Evolutionary conservation across 768 basidiomycete species (phyloP).

Genomic region (Lactifluus subvellereus): DNA sequence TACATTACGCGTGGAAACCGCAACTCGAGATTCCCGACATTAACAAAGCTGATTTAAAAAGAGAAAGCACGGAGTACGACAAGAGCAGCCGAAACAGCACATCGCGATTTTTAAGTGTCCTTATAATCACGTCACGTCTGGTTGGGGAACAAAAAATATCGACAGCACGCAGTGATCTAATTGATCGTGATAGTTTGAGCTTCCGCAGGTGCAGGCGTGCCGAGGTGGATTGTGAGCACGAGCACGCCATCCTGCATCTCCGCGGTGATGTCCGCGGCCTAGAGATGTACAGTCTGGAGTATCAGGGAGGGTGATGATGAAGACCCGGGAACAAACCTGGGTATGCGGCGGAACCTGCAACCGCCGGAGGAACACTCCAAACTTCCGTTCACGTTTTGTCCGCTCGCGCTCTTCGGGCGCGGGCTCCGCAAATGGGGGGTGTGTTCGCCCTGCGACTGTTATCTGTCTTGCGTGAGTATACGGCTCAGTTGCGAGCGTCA

Average conservation of each 20-base stretch:
- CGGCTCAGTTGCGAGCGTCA: conserved; percentile 54
- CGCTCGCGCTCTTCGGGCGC: conserved; percentile 24
- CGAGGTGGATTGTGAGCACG: conserved; percentile 48
- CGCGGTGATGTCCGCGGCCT: conserved; percentile 52
- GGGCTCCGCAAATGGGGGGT: conserved; percentile 36
- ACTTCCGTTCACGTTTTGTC: conserved; percentile 49
- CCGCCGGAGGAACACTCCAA: conserved; percentile 44
- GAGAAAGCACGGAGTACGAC: not conserved
- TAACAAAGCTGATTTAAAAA: not conserved
- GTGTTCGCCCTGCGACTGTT: conserved; percentile 44
- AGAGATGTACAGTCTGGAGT: conserved; percentile 17
- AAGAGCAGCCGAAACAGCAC: not conserved
- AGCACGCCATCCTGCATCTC: conserved; percentile 58
- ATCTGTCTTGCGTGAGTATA: conserved; percentile 61
- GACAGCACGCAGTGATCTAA: conserved; percentile 6
- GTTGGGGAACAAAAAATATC: not conserved
- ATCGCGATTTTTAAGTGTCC: not conserved
- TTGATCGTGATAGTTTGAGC: conserved; percentile 47
- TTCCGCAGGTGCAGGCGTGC: conserved; percentile 40
- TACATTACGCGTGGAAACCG: not conserved
- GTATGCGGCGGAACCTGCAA: conserved; percentile 52
- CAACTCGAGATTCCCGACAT: not conserved
- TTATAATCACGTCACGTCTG: not conserved
- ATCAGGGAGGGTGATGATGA: conserved; percentile 23
- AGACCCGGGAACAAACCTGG: conserved; percentile 40